A percentile compares a stretch with the other conserved stretches of the same genome.
Conservation (phyloP, 305 asterid genomes). For the Solanum hybrid region DNA sequence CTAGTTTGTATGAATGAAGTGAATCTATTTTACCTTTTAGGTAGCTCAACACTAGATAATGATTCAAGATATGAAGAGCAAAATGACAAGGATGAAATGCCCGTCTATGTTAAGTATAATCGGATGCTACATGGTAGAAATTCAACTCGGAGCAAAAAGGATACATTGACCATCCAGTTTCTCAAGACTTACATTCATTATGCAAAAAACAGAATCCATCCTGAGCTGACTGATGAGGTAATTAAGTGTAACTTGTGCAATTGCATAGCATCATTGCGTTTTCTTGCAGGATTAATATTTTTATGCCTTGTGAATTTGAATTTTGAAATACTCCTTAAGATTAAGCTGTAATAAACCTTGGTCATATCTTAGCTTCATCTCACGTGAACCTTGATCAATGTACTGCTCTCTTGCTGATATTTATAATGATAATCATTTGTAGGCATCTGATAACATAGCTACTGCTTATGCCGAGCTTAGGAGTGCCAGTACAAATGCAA, state of each 20-base stretch:
- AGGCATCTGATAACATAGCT: conserved; percentile 97
- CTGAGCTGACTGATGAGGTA: conserved; percentile 98
- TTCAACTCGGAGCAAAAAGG: conserved; percentile 49
- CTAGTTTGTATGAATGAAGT: not conserved
- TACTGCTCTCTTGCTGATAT: conserved; percentile 13
- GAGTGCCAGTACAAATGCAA: conserved; percentile 71
- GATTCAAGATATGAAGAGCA: conserved; percentile 47
- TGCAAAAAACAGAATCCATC: conserved; percentile 82
- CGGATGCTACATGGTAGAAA: conserved; percentile 77
- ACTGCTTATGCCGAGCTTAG: conserved; percentile 92
- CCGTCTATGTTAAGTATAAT: conserved; percentile 81
- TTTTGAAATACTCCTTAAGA: not conserved
- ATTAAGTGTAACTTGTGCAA: not conserved
- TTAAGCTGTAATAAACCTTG: not conserved
- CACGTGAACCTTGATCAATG: not conserved
- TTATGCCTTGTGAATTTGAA: not conserved
- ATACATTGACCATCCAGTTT: conserved; percentile 76
- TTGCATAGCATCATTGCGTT: not conserved
- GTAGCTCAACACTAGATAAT: conserved; percentile 36
- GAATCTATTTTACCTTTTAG: conserved; percentile 23
- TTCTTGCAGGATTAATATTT: not conserved
- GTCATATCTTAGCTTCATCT: not conserved
- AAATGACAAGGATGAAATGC: conserved; percentile 56
- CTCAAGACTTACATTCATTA: conserved; percentile 89
- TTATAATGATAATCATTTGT: conserved; percentile 8